Evolutionary conservation across 2,329 filamentous ascomycete genomes (phyloP).

Genomic region (Fonsecaea nubica): DNA sequence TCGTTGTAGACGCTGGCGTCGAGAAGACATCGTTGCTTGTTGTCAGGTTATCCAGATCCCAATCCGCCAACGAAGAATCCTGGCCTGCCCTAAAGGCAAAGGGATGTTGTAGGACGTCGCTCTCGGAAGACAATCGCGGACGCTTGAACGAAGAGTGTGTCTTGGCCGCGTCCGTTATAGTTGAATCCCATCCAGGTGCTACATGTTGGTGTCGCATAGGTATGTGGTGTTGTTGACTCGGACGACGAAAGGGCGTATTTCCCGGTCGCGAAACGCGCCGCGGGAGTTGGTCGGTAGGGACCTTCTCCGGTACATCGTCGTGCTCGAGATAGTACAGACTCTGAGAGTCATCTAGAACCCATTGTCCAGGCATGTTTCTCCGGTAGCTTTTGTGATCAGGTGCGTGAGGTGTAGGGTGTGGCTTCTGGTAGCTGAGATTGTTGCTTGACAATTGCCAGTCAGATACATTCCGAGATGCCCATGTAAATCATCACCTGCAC

Average conservation of each 20-base stretch:
- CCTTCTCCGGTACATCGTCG: conserved; percentile 5
- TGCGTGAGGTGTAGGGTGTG: neutral
- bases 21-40: neutral
- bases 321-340: conserved; percentile 17
- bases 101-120: neutral
- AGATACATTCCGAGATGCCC: neutral
- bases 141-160: neutral
- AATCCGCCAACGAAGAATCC: neutral
- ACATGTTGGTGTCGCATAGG: neutral
- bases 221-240: neutral
- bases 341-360: conserved; percentile 19
- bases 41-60: neutral
- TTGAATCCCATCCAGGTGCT: neutral
- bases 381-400: neutral
- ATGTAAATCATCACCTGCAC: neutral
- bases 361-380: conserved; percentile 18
- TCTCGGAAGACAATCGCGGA: neutral
- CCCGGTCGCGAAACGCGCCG: neutral
- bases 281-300: neutral
- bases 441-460: neutral
- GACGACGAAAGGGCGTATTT: neutral
- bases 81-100: neutral
- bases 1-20: neutral
- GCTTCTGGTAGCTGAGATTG: neutral
- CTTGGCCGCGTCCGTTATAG: neutral